Base-by-base conservation (phyloP, 2,329 filamentous ascomycete genomes). In the Beauveria scarabaeidicola region DNA sequence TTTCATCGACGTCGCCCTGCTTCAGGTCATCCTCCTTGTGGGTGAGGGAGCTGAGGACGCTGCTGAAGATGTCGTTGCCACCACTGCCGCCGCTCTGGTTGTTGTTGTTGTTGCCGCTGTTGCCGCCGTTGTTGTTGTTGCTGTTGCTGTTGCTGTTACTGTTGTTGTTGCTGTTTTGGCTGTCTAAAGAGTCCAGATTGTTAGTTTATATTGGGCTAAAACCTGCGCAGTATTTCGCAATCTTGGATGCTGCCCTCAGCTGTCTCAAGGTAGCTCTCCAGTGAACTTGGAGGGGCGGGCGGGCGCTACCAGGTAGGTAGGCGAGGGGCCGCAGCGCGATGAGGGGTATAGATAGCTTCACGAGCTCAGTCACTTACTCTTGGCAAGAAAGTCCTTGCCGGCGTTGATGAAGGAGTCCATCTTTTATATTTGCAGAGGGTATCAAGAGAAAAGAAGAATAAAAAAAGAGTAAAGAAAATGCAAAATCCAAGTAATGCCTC, bases 21-120 rank as follows among this genome's bases (percentile, higher is more conserved):
- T 73, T 73, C 25, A 83, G 68, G 60, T 74, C 69, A 60, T 70
- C 66, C 74, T 81, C 80, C 69, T 79, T 80, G 71, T 80, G 72
- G 19, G 73, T 71, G 51, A 84, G 72, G 46, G 74, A 67, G 57
- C 75, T 73, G 36, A 83, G 70, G 60, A 84, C 72, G 65, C 63
- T 71, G 60, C 76, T 75, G 67, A 84, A 84, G 60, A 84, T 69
- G 66, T 75, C 73, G 66, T 68, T 68, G 66, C 75, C 74, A 52
- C 78, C 79, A 52, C 78, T 57, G 19, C 13, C 15, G n/a, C 43
- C 25, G 7, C 19, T 29, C 11, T 25, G 15, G 29, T 32, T 32
- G 27, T 19, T 32, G 47, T 19, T 25, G 43, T 25, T 46, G n/a
- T 55, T 55, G 41, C 23, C 47, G 17, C 10, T n/a, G 66, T 82